Evolutionary conservation across 2,329 filamentous ascomycete species (phyloP).

Genomic region (Cercospora berteroae): DNA sequence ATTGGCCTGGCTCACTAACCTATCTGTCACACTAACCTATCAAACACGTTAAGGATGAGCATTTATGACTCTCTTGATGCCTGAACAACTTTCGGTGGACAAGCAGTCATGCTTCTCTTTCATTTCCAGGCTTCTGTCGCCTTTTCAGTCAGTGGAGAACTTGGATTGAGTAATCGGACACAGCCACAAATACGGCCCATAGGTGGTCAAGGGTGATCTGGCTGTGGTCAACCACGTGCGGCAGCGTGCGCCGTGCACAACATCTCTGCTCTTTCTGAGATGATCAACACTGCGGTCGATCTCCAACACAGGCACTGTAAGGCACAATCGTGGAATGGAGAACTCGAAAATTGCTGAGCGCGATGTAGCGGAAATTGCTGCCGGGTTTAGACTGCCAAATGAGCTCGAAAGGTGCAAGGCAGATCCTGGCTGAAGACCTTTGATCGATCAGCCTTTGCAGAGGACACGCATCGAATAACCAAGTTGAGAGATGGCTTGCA

Average conservation of each 20-base stretch:
- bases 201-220: neutral
- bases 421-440: neutral
- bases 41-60: too few species aligned
- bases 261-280: too few species aligned
- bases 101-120: neutral
- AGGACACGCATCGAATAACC: neutral
- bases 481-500: neutral
- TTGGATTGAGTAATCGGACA: neutral
- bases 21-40: too few species aligned
- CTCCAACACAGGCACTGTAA: neutral
- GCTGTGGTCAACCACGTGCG: neutral
- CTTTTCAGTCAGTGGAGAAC: neutral
- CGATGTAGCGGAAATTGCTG: neutral
- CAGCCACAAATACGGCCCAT: neutral
- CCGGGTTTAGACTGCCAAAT: neutral
- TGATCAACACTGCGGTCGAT: neutral
- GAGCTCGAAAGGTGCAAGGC: neutral
- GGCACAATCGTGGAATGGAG: neutral
- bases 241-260: neutral
- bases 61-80: neutral
- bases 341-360: neutral
- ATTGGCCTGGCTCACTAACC: too few species aligned
- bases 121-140: neutral
- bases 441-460: neutral
- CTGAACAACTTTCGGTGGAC: neutral